These are phyloP conservation scores for Myrica gale DNA, from an alignment of 306 rosid genomes.

Conservation along the genomic window DNA sequence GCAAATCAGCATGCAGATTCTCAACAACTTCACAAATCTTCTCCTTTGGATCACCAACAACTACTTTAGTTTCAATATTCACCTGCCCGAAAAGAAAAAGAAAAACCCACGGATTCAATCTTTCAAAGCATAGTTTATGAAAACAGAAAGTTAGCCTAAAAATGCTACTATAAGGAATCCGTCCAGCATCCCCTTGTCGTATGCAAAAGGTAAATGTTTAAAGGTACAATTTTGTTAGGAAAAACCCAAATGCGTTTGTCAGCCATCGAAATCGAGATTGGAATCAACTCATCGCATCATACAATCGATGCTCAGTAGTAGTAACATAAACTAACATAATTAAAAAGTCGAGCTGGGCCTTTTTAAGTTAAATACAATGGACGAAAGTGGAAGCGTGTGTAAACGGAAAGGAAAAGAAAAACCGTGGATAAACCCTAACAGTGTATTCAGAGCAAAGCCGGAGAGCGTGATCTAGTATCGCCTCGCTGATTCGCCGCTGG, in stretches of 20 bases:
- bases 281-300: neutral
- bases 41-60: conserved; percentile 87
- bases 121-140: neutral
- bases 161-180: neutral
- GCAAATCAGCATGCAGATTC: conserved; percentile 70
- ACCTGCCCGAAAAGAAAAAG: conserved; percentile 28
- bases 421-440: conserved; percentile 28
- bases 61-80: conserved; percentile 58
- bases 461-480: conserved; percentile 60
- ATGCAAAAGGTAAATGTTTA: neutral
- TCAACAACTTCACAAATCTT: conserved; percentile 77
- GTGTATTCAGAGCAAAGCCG: conserved; percentile 56
- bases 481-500: conserved; percentile 76
- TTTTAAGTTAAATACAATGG: neutral
- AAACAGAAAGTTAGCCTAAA: neutral
- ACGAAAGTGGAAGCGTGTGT: neutral
- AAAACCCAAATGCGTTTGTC: neutral
- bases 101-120: neutral
- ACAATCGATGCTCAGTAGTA: neutral
- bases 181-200: neutral
- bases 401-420: neutral
- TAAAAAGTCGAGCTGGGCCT: too few species aligned
- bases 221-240: neutral
- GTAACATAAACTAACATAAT: neutral
- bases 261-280: neutral